phyloP scores from a whole-genome alignment of 2,329 filamentous ascomycete genomes.

The Fusarium sp. region DNA sequence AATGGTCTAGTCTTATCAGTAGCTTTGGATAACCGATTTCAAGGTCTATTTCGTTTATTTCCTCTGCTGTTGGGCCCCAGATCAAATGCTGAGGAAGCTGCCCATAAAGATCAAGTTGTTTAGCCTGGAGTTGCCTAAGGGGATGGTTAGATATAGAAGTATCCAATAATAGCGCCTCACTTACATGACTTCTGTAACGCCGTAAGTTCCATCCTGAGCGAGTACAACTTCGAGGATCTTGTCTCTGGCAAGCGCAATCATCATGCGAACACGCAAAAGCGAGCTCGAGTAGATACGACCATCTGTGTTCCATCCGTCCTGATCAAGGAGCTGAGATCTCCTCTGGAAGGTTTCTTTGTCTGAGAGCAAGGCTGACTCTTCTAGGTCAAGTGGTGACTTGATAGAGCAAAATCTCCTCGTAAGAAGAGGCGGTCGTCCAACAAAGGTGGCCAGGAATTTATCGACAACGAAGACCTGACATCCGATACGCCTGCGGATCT shows the following conservation, averaged over 20 bases:
- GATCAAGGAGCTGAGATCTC: accelerated
- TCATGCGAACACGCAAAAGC: not conserved
- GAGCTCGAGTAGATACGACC: not conserved
- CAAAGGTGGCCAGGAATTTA: not conserved
- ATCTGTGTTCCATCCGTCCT: not conserved
- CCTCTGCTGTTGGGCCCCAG: not conserved
- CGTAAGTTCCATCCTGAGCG: not conserved
- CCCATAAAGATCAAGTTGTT: not conserved
- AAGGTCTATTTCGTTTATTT: not conserved
- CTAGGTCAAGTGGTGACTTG: not conserved
- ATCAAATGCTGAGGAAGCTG: not conserved
- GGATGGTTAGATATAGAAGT: accelerated
- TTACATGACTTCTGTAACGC: not conserved
- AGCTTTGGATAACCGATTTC: not conserved
- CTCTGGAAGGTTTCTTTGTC: not conserved
- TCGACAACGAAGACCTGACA: not conserved
- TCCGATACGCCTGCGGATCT: not conserved
- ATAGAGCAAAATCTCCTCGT: not conserved
- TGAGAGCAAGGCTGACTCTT: not conserved
- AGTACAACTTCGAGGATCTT: not conserved
- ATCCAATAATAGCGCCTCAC: accelerated
- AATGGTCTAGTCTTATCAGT: not conserved
- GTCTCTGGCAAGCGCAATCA: not conserved
- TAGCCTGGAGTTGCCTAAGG: not conserved
- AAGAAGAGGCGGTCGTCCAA: not conserved